phyloP scores from a whole-genome alignment of 2,329 filamentous ascomycete species.

The Pseudocercospora macadamiae region DNA sequence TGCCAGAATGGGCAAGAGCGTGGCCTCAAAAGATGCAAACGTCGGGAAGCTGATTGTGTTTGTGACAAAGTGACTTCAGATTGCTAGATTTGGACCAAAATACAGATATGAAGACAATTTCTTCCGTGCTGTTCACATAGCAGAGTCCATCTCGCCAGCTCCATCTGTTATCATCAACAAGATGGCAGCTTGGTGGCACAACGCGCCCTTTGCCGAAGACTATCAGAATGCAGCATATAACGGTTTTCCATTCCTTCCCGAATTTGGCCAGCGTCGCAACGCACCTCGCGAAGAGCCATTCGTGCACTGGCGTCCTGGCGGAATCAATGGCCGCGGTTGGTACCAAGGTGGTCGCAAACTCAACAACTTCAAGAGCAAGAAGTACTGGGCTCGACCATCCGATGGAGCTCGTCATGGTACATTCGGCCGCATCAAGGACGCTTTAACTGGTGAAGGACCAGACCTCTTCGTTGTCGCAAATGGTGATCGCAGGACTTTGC shows the following conservation, averaged over 20 bases:
- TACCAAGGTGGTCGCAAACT: conserved; percentile 29
- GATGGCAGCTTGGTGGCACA: conserved; percentile 26
- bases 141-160: too few species aligned
- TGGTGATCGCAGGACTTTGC: conserved; percentile 42
- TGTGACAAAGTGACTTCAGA: conserved; percentile 9
- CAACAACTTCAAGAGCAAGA: conserved; percentile 39
- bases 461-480: conserved; percentile 50
- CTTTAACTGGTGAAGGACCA: conserved; percentile 45
- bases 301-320: conserved; percentile 26
- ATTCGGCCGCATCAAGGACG: conserved; percentile 48
- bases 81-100: conserved; percentile 2
- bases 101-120: neutral
- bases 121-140: too few species aligned
- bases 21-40: neutral
- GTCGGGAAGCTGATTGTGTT: conserved; percentile 1
- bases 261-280: conserved; percentile 30
- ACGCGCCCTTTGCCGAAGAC: conserved; percentile 23
- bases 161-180: neutral
- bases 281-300: conserved; percentile 34
- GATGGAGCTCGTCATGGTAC: conserved; percentile 45
- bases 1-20: neutral
- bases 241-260: conserved; percentile 30
- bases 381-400: conserved; percentile 50
- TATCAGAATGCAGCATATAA: conserved; percentile 29
- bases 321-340: conserved; percentile 26